Evolutionary conservation across 2,329 filamentous ascomycete species (phyloP), one percentile per base, ranked within the genome.

Genomic region (Bimuria novae-zelandiae): DNA sequence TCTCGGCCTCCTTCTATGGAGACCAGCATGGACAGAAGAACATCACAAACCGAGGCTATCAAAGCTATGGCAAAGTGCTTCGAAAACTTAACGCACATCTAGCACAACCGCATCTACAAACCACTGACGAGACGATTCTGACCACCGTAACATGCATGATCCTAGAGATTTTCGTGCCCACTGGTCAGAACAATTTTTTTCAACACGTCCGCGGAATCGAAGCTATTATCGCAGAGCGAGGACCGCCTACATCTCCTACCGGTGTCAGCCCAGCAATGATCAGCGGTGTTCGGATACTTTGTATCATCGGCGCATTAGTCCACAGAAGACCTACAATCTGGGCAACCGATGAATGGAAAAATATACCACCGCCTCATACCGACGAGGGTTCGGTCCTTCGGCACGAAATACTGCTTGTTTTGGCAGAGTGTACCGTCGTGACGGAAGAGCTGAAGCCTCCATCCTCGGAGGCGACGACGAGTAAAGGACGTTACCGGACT

Each of bases 181-280:
- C 61, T 11, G 67, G 65, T 1, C 57, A 60, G 1, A 57, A 59
- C 35, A 62, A 68, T 25, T 69, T 68, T 29, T 52, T 68, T 27
- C 65, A 64, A 41, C 67, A 70, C 41, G 55, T 64, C 17, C 54
- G 57, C 23, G 67, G 67, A 8, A 52, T 70, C n/a, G 67, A 70
- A 36, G 59, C 60, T 3, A 64, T 70, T 11, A 57, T 67, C 36
- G 51, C 54, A 19, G 25, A 65, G 33, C 51, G 66, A 45, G 66
- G 67, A 1, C 63, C 65, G 0, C 65, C 65, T 1, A 53, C 33
- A 7, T 42, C 56, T 10, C 35, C 49, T 10, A 47, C 44, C 1
- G 52, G 44, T 4, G 39, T 52, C 3, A 62, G 56, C 4, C 52
- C 58, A 4, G 52, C 46, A 0, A 60, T 70, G 1, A 59, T 68